Percentiles rank a stretch among this genome's conserved stretches.
These are phyloP conservation scores for Cocos nucifera DNA, from an alignment of 176 grass and related monocot species.

Conservation along the genomic window DNA sequence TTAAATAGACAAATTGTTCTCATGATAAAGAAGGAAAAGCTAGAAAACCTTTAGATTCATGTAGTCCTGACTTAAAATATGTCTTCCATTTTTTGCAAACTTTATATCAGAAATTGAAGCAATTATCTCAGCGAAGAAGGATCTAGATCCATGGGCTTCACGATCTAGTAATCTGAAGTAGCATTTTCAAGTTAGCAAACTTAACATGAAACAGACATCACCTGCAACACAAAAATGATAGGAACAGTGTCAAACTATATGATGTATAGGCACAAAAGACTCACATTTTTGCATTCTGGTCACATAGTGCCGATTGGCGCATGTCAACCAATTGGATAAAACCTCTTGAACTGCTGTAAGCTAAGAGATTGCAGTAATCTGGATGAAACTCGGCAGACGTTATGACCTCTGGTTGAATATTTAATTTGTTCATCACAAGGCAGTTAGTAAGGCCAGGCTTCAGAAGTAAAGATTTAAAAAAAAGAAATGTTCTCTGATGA, in stretches of 20 bases:
- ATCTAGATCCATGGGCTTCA: neutral
- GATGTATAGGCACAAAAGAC: neutral
- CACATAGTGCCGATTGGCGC: conserved; percentile 21
- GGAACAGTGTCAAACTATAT: too few relatives aligned
- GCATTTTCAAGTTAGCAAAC: neutral
- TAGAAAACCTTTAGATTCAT: conserved; percentile 22
- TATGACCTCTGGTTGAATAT: conserved; percentile 19
- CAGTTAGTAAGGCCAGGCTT: too few relatives aligned
- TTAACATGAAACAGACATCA: too few relatives aligned
- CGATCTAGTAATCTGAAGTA: conserved; percentile 14
- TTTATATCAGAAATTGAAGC: conserved; percentile 19
- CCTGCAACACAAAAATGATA: too few relatives aligned
- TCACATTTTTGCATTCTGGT: conserved; percentile 25
- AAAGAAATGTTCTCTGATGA: too few relatives aligned
- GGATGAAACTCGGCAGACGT: conserved; percentile 25
- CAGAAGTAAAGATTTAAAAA: too few relatives aligned
- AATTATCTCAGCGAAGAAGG: conserved; percentile 22
- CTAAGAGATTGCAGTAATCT: conserved; percentile 23
- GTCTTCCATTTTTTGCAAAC: conserved; percentile 20
- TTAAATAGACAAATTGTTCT: neutral
- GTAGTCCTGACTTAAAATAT: conserved; percentile 31
- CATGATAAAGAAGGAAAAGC: neutral
- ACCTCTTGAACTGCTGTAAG: conserved; percentile 26
- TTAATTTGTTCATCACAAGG: neutral
- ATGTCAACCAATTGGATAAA: conserved; percentile 21